Evolutionary conservation across 345 rosid species (phyloP).

Genomic region (Brassica rapa): DNA sequence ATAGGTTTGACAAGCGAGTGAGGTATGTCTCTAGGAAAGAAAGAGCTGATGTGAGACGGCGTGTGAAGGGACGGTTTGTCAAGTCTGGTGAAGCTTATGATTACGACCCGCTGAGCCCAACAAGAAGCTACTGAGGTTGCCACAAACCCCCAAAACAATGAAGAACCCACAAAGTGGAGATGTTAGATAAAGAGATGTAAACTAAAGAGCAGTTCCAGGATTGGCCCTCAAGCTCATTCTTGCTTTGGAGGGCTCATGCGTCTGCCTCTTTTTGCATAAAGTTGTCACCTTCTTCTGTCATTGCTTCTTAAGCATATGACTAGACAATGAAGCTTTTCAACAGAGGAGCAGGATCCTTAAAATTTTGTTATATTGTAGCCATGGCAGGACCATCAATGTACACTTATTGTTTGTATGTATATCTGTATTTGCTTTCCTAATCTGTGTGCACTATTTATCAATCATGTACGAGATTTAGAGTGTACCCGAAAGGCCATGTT

Average conservation of each 20-base stretch:
- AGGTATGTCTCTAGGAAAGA: slow-evolving; percentile 63
- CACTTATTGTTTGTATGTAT: neutral
- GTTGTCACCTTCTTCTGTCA: slow-evolving; percentile 3
- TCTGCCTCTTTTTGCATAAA: too few species aligned
- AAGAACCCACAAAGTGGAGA: slow-evolving; percentile 14
- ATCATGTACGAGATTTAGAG: neutral
- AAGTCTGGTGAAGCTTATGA: slow-evolving; percentile 94
- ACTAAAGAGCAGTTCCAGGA: slow-evolving; percentile 1
- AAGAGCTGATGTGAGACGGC: slow-evolving; percentile 89
- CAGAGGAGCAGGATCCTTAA: slow-evolving; percentile 21
- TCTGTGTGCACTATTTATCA: neutral
- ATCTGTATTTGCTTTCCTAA: neutral
- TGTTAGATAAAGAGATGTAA: neutral
- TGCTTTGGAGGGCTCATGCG: neutral
- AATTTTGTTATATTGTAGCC: slow-evolving; percentile 33
- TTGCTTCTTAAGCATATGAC: slow-evolving; percentile 5
- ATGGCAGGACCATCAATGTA: neutral
- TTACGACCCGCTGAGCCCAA: slow-evolving; percentile 72
- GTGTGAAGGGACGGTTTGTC: slow-evolving; percentile 90
- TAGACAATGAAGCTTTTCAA: slow-evolving; percentile 9
- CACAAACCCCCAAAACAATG: neutral
- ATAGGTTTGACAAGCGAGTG: slow-evolving; percentile 84
- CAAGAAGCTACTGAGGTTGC: slow-evolving; percentile 74
- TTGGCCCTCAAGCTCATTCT: neutral
- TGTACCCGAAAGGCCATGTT: neutral